These are phyloP conservation scores for Sporothrix mexicana DNA, from an alignment of 2,329 filamentous ascomycete species.

Conservation along the genomic window DNA sequence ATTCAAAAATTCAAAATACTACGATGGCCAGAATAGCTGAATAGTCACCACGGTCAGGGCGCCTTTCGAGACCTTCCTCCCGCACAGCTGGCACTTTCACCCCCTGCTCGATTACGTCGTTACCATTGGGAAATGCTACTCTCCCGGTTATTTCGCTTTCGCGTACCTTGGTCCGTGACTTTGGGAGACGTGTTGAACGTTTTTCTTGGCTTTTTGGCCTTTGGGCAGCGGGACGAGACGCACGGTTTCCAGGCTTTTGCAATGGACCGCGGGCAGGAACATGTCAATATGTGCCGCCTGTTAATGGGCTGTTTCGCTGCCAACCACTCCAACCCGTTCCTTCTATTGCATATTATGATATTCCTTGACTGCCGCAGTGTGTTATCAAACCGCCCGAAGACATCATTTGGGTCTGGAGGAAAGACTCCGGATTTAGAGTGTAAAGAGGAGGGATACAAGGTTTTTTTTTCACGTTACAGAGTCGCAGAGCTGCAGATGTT, in stretches of 20 bases:
- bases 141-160: not conserved
- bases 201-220: slow-evolving; percentile 9
- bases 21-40: not conserved
- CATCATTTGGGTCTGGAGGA: slow-evolving; percentile 7
- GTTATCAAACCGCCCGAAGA: not conserved
- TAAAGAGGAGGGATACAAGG: not conserved
- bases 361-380: slow-evolving; percentile 11
- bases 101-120: slow-evolving; percentile 30
- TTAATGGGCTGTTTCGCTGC: not conserved
- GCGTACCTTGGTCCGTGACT: slow-evolving; percentile 11
- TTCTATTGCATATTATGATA: too few species aligned
- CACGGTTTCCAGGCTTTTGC: slow-evolving; percentile 9
- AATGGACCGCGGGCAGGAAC: not conserved
- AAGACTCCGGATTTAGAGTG: not conserved
- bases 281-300: slow-evolving; percentile 9
- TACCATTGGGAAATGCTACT: slow-evolving; percentile 9
- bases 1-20: slow-evolving; percentile 18
- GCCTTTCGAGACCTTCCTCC: not conserved
- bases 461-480: too few species aligned
- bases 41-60: not conserved
- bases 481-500: not conserved
- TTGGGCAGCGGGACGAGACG: slow-evolving; percentile 22
- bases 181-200: not conserved
- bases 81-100: not conserved
- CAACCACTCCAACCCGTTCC: too few species aligned